phyloP scores from a whole-genome alignment of 192 early-diverging fungal species.

The Gryganskiella cystojenkinii region DNA sequence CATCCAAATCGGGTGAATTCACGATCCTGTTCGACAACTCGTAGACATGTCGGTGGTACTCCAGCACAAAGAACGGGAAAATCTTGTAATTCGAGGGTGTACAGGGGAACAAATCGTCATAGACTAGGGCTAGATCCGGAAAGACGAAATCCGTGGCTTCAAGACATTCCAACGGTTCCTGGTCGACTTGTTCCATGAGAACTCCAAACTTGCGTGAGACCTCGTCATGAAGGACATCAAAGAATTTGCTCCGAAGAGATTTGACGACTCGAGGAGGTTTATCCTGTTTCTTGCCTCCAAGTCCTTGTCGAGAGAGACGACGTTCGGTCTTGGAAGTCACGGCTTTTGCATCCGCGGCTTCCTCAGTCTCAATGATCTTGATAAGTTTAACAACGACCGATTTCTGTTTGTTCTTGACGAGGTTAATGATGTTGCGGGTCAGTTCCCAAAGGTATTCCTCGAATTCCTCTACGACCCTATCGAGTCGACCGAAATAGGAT shows the following conservation, averaged over 20 bases:
- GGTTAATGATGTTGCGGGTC: slow-evolving; percentile 79
- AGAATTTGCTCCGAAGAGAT: slow-evolving; percentile 82
- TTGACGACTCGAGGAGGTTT: slow-evolving; percentile 68
- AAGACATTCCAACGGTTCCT: slow-evolving; percentile 69
- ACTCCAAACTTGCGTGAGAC: slow-evolving; percentile 74
- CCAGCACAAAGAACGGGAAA: slow-evolving; percentile 94
- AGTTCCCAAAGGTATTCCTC: slow-evolving; percentile 90
- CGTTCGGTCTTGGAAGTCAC: slow-evolving; percentile 56
- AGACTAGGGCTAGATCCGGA: slow-evolving; percentile 88
- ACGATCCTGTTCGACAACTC: slow-evolving; percentile 82
- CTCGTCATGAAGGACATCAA: slow-evolving; percentile 77
- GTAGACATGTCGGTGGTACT: slow-evolving; percentile 95
- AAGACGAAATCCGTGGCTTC: slow-evolving; percentile 84
- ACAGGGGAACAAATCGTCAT: slow-evolving; percentile 86
- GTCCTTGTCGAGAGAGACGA: slow-evolving; percentile 56
- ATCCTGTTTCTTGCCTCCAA: slow-evolving; percentile 59
- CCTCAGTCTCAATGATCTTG: slow-evolving; percentile 96
- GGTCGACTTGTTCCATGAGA: slow-evolving; percentile 69
- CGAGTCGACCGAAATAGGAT: slow-evolving; percentile 88
- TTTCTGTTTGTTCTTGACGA: slow-evolving; percentile 76
- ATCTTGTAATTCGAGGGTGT: slow-evolving; percentile 94
- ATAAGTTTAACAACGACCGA: slow-evolving; percentile 88
- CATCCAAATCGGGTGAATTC: slow-evolving; percentile 76
- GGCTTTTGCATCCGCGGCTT: slow-evolving; percentile 85
- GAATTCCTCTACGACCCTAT: slow-evolving; percentile 85